Conservation (phyloP, 495 filamentous ascomycete genomes). For the Annulohypoxylon stygium region DNA sequence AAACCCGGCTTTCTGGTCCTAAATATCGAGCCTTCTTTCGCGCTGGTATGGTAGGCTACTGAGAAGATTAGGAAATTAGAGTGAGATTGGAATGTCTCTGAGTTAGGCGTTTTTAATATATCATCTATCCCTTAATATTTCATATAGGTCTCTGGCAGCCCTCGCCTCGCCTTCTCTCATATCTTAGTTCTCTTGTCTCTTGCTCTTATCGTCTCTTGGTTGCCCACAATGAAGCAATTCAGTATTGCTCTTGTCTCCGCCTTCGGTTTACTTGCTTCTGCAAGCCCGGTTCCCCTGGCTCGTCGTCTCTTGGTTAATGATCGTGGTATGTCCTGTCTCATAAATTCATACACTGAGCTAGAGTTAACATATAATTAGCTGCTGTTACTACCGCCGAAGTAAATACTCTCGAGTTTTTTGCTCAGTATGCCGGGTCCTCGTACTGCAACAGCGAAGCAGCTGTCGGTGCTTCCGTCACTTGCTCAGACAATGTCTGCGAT, state of each 20-base stretch:
- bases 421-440: slow-evolving; percentile 76
- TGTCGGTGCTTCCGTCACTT: slow-evolving; percentile 67
- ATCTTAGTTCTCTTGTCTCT: neutral
- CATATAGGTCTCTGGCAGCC: neutral
- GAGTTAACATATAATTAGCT: slow-evolving; percentile 34
- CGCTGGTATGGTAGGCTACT: neutral
- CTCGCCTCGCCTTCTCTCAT: neutral
- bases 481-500: slow-evolving; percentile 71
- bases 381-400: slow-evolving; percentile 55
- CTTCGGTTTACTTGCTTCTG: slow-evolving; percentile 34
- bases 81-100: slow-evolving; percentile 27
- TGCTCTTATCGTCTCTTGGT: slow-evolving; percentile 1
- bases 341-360: neutral
- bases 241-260: slow-evolving; percentile 32
- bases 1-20: neutral
- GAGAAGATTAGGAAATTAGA: neutral
- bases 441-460: slow-evolving; percentile 72
- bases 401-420: slow-evolving; percentile 70
- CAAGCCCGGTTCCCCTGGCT: slow-evolving; percentile 25
- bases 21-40: slow-evolving; percentile 12
- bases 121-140: slow-evolving; percentile 1
- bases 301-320: slow-evolving; percentile 5
- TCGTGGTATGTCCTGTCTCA: slow-evolving; percentile 27
- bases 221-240: slow-evolving; percentile 43
- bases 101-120: slow-evolving; percentile 1